Evolutionary conservation across 208 protist species (phyloP), one percentile per base, ranked within the genome.

Genomic region (Crithidia bombi): DNA sequence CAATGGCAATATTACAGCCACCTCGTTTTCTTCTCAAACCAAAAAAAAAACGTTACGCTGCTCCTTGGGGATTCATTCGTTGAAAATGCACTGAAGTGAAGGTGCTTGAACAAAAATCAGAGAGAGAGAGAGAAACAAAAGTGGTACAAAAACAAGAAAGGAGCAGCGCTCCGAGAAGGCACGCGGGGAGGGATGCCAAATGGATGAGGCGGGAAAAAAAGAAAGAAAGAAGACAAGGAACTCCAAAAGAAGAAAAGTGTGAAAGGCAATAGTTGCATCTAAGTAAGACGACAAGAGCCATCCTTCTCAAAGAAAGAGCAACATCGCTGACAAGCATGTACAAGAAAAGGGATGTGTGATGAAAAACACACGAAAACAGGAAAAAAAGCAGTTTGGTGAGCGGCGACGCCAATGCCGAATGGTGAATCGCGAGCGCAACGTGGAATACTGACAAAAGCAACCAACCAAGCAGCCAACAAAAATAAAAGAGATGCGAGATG

Each of bases 171-270:
- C n/a, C n/a, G n/a, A n/a, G n/a, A n/a, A n/a, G n/a, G n/a, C n/a
- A n/a, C n/a, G n/a, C n/a, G n/a, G n/a, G n/a, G n/a, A n/a, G n/a
- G n/a, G n/a, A n/a, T n/a, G n/a, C n/a, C n/a, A n/a, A n/a, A n/a
- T n/a, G n/a, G n/a, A n/a, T n/a, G n/a, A n/a, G n/a, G n/a, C n/a
- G n/a, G n/a, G n/a, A n/a, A n/a, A n/a, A 51, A 35, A 50, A 50
- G 0, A 33, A 25, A 50, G 50, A 9, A 47, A 50, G 7, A 62
- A 28, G 4, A 62, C 1, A 12, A 28, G 15, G 23, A 46, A 19
- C 32, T 39, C 7, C 50, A 79, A 33, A 11, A 58, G 52, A 6
- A 36, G 30, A n/a, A 51, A 72, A 21, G n/a, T n/a, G n/a, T n/a
- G n/a, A n/a, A n/a, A n/a, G n/a, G n/a, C n/a, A n/a, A n/a, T n/a